Conservation (phyloP, 2,329 filamentous ascomycete genomes). For the Zasmidium angulare region DNA sequence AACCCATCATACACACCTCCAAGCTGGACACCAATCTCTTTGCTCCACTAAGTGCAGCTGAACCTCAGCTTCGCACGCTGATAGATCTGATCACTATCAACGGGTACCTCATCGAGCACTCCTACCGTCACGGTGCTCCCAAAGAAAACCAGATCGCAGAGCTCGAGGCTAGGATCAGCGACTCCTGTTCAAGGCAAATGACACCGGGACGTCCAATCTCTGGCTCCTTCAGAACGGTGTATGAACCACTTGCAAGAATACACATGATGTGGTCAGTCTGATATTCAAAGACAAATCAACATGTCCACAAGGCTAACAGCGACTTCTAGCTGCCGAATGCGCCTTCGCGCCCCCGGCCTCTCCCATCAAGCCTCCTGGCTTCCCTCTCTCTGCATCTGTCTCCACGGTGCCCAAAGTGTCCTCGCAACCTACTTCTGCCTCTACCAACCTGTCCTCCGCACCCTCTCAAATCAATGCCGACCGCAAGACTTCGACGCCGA, state of each 20-base stretch:
- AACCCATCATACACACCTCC: not conserved
- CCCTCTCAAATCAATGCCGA: not conserved
- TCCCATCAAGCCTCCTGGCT: conserved; percentile 2
- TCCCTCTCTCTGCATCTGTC: conserved; percentile 8
- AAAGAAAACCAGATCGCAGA: not conserved
- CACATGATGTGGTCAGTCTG: conserved; percentile 4
- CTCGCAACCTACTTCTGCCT: conserved; percentile 7
- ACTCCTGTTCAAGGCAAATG: not conserved
- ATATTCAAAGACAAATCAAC: no score
- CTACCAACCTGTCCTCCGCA: not conserved
- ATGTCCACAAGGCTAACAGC: no score
- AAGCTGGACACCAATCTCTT: not conserved
- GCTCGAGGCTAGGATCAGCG: conserved; percentile 5
- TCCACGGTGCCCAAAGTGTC: conserved; percentile 4
- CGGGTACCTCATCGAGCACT: conserved; percentile 2
- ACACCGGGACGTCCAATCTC: not conserved
- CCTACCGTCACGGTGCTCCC: not conserved
- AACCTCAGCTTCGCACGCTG: conserved; percentile 2
- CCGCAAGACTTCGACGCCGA: not conserved
- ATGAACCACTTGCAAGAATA: conserved; percentile 7
- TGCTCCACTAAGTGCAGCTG: not conserved
- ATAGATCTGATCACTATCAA: conserved; percentile 6
- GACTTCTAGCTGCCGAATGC: conserved; percentile 4
- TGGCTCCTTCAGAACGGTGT: conserved; percentile 1
- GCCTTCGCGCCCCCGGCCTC: not conserved